These are phyloP conservation scores for Herpetomonas muscarum DNA, from an alignment of 208 protist species.

Conservation along the genomic window DNA sequence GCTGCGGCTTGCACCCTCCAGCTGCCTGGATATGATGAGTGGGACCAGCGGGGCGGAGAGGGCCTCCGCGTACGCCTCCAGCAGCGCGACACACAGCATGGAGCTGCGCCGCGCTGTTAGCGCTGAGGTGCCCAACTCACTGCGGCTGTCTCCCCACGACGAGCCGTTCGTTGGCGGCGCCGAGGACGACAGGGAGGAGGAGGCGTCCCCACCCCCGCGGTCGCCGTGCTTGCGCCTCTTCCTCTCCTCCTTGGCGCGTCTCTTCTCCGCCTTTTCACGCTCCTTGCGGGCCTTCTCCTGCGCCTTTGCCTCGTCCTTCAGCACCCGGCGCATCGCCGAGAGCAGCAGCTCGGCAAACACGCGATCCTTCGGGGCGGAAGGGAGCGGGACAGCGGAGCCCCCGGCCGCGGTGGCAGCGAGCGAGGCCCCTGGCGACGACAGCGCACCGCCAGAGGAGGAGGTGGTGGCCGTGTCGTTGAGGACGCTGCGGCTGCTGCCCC, in stretches of 20 bases:
- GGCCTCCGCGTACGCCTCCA: neutral
- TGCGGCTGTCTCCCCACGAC: too few relatives aligned
- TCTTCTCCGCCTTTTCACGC: too few relatives aligned
- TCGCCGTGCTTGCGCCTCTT: neutral
- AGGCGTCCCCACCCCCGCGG: neutral
- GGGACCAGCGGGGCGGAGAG: neutral
- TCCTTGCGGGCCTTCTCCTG: too few relatives aligned
- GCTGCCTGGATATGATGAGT: neutral
- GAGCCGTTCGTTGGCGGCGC: neutral
- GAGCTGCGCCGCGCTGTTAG: too few relatives aligned
- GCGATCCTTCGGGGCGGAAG: neutral
- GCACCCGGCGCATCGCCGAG: neutral
- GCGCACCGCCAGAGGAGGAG: too few relatives aligned
- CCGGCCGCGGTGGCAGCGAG: too few relatives aligned
- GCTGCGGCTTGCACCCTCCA: neutral
- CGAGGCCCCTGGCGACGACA: too few relatives aligned
- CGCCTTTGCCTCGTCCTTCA: too few relatives aligned
- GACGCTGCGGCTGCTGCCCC: neutral
- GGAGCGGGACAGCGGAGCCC: too few relatives aligned
- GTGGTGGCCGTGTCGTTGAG: neutral
- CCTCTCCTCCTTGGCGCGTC: neutral
- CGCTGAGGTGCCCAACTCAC: too few relatives aligned
- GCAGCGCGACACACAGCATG: neutral
- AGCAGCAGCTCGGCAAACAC: neutral
- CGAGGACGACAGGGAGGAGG: neutral